Conservation (phyloP, 2,329 filamentous ascomycete genomes). For the Ploettnerulaceae sp. region DNA sequence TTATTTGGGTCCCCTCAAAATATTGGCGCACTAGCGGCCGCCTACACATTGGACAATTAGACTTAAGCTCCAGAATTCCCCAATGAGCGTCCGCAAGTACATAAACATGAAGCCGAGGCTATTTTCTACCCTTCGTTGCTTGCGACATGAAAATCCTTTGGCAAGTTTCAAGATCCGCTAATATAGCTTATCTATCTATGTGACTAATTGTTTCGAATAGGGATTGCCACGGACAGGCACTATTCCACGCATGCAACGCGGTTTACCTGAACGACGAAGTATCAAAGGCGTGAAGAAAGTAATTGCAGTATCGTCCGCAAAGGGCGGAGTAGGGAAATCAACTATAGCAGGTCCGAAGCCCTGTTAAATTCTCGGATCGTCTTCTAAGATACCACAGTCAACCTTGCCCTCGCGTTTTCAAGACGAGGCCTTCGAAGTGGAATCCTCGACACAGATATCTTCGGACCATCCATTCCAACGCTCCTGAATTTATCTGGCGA, state of each 20-base stretch:
- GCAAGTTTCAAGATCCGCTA: slow-evolving; percentile 44
- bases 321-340: slow-evolving; percentile 96
- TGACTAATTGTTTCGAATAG: slow-evolving; percentile 41
- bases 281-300: slow-evolving; percentile 85
- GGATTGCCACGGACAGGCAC: slow-evolving; percentile 76
- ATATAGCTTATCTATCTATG: neutral
- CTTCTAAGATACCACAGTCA: slow-evolving; percentile 43
- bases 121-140: slow-evolving; percentile 50
- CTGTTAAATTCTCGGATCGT: neutral
- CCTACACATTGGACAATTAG: too few species aligned
- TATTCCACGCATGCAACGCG: slow-evolving; percentile 71
- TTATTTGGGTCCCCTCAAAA: slow-evolving; percentile 25
- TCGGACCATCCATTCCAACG: slow-evolving; percentile 90
- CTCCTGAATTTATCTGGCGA: slow-evolving; percentile 77
- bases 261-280: slow-evolving; percentile 72
- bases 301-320: slow-evolving; percentile 95
- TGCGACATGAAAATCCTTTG: slow-evolving; percentile 82
- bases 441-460: slow-evolving; percentile 93
- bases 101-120: slow-evolving; percentile 36
- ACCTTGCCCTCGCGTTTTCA: slow-evolving; percentile 83
- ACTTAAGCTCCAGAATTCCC: too few species aligned
- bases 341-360: slow-evolving; percentile 68
- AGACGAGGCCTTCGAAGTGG: slow-evolving; percentile 75
- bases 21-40: slow-evolving; percentile 28
- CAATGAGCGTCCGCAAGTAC: too few species aligned